Percentiles rank a stretch among this genome's conserved stretches.
These are phyloP conservation scores for Moricandia moricandioides DNA, from an alignment of 345 rosid genomes.

Conservation along the genomic window DNA sequence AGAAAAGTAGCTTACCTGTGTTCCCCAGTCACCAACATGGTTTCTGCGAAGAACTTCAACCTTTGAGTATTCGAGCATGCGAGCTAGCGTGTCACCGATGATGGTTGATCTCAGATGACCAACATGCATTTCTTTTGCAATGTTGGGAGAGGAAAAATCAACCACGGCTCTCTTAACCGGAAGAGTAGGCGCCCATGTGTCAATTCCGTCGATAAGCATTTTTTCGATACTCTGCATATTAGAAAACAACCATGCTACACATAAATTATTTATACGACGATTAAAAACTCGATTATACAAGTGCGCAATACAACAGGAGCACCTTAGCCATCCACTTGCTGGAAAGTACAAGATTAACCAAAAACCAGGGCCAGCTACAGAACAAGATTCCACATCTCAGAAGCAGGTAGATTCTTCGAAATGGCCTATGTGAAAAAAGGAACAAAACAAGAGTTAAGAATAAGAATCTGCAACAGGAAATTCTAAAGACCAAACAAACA, in stretches of 20 bases:
- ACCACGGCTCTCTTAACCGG: constrained; percentile 73
- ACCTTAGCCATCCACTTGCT: constrained; percentile 87
- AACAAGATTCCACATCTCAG: constrained; percentile 81
- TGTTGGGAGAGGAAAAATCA: constrained; percentile 97
- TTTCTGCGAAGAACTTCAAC: constrained; percentile 92
- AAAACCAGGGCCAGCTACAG: constrained; percentile 94
- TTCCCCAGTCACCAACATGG: constrained; percentile 99
- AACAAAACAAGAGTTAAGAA: not conserved
- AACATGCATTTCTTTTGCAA: constrained; percentile 99
- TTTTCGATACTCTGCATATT: constrained; percentile 62
- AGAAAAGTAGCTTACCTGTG: constrained; percentile 59
- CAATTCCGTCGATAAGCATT: constrained; percentile 81
- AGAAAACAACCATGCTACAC: constrained; percentile 19
- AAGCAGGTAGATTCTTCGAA: constrained; percentile 60
- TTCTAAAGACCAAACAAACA: not conserved
- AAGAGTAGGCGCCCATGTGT: constrained; percentile 78
- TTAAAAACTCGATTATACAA: not conserved
- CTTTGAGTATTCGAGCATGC: constrained; percentile 88
- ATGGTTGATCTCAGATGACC: constrained; percentile 96
- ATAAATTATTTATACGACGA: not conserved
- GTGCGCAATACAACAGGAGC: constrained; percentile 19
- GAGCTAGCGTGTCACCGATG: constrained; percentile 89
- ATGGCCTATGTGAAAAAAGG: constrained; percentile 51
- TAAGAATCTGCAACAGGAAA: not conserved
- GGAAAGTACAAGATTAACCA: constrained; percentile 81